phyloP scores from a whole-genome alignment of 305 asterid genomes.

The Fraxinus latifolia region DNA sequence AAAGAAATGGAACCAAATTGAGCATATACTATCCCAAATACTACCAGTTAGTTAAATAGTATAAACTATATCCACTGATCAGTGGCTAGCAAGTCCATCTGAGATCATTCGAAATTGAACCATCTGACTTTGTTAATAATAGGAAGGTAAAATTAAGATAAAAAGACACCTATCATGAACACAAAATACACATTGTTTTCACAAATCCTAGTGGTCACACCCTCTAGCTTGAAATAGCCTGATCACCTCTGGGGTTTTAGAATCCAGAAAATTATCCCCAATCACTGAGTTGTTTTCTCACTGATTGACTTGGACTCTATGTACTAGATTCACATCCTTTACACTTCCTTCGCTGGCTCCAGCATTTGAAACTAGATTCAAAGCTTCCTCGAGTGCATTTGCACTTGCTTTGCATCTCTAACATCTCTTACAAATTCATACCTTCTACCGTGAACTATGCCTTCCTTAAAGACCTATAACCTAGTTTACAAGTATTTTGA shows the following conservation, averaged over 20 bases:
- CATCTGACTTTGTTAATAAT: not conserved
- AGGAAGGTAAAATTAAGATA: not conserved
- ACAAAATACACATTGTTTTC: not conserved
- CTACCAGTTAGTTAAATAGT: not conserved
- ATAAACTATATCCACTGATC: not conserved
- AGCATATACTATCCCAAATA: not conserved
- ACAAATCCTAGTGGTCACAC: not conserved
- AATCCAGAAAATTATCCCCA: not conserved
- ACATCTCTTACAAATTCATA: not conserved
- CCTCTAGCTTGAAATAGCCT: not conserved
- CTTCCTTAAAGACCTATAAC: not conserved
- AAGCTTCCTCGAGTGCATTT: not conserved
- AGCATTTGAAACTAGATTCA: not conserved
- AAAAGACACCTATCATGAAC: not conserved
- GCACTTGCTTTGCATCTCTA: not conserved
- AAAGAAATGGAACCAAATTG: not conserved
- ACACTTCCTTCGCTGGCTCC: not conserved
- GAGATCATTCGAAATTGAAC: not conserved
- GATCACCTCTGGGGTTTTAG: not conserved
- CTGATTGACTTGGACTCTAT: not conserved
- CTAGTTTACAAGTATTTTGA: conserved; percentile 13
- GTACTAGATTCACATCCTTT: not conserved
- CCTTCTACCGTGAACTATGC: not conserved
- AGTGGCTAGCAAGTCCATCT: not conserved
- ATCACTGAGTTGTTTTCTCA: not conserved